Evolutionary conservation across 345 rosid species (phyloP).

Genomic region (Acer saccharum): DNA sequence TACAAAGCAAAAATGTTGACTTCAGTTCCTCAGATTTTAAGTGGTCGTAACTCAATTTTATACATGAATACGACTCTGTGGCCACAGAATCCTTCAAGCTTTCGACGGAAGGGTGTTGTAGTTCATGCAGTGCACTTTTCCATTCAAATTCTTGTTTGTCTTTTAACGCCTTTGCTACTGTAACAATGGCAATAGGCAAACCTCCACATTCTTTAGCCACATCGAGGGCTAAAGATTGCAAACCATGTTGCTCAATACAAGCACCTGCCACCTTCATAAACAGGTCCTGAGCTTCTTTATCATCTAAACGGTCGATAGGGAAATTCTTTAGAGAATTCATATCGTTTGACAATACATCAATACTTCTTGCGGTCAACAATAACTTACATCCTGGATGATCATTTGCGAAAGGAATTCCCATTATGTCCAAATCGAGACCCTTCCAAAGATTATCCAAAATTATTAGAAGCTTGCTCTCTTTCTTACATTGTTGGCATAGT

Average conservation of each 20-base stretch:
- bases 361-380: slow-evolving; percentile 32
- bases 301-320: not conserved
- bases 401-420: too few relatives aligned
- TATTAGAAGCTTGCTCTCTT: too few relatives aligned
- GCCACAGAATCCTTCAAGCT: not conserved
- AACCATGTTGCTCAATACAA: not conserved
- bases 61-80: not conserved
- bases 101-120: not conserved
- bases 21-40: slow-evolving; percentile 26
- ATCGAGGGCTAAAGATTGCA: slow-evolving; percentile 16
- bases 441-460: too few relatives aligned
- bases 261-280: slow-evolving; percentile 23
- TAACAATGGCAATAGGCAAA: slow-evolving; percentile 27
- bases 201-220: slow-evolving; percentile 28
- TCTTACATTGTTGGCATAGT: too few relatives aligned
- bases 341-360: too few relatives aligned
- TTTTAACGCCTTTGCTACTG: slow-evolving; percentile 24
- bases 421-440: too few relatives aligned
- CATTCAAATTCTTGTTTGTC: slow-evolving; percentile 6
- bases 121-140: slow-evolving; percentile 23
- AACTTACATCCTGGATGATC: too few relatives aligned
- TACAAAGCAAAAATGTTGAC: slow-evolving; percentile 31
- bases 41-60: slow-evolving; percentile 26
- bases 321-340: too few relatives aligned
- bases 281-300: slow-evolving; percentile 31